Evolutionary conservation across 805 yeast species (phyloP).

Genomic region (Nakazawaea wickerhamii): DNA sequence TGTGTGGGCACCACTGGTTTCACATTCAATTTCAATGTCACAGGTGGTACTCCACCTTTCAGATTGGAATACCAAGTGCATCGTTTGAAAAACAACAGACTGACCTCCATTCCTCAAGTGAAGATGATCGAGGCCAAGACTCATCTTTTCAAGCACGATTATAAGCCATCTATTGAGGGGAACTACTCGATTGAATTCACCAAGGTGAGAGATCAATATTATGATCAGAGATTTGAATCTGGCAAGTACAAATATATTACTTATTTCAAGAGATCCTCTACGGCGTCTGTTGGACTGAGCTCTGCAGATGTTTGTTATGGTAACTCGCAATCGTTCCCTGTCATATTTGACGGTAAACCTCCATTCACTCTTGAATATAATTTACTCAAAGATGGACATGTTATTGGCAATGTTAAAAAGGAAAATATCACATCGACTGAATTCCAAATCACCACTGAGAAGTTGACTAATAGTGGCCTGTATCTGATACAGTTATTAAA

Average conservation of each 20-base stretch:
- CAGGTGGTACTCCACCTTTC: slow-evolving; percentile 75
- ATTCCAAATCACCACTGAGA: slow-evolving; percentile 47
- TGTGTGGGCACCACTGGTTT: slow-evolving; percentile 92
- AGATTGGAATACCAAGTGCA: slow-evolving; percentile 61
- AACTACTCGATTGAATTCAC: slow-evolving; percentile 69
- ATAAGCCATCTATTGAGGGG: slow-evolving; percentile 79
- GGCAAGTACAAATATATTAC: slow-evolving; percentile 55
- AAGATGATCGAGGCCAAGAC: slow-evolving; percentile 29
- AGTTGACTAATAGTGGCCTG: slow-evolving; percentile 63
- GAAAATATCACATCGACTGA: slow-evolving; percentile 33
- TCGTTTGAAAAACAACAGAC: slow-evolving; percentile 34
- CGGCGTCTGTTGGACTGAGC: slow-evolving; percentile 33
- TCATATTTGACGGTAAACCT: slow-evolving; percentile 68
- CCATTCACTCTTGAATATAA: slow-evolving; percentile 74
- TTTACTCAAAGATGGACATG: slow-evolving; percentile 51
- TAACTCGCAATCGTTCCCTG: slow-evolving; percentile 37
- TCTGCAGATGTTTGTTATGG: slow-evolving; percentile 26
- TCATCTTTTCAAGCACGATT: slow-evolving; percentile 41
- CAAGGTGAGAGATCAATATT: slow-evolving; percentile 58
- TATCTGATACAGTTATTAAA: slow-evolving; percentile 59
- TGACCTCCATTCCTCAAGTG: slow-evolving; percentile 13
- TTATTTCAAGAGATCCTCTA: slow-evolving; percentile 67
- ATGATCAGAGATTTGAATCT: slow-evolving; percentile 30
- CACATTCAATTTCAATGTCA: slow-evolving; percentile 59
- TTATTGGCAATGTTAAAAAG: slow-evolving; percentile 34